Percentiles rank a stretch among this genome's conserved stretches.
phyloP scores from a whole-genome alignment of 2,329 filamentous ascomycete genomes.

The Pseudopithomyces maydicus region DNA sequence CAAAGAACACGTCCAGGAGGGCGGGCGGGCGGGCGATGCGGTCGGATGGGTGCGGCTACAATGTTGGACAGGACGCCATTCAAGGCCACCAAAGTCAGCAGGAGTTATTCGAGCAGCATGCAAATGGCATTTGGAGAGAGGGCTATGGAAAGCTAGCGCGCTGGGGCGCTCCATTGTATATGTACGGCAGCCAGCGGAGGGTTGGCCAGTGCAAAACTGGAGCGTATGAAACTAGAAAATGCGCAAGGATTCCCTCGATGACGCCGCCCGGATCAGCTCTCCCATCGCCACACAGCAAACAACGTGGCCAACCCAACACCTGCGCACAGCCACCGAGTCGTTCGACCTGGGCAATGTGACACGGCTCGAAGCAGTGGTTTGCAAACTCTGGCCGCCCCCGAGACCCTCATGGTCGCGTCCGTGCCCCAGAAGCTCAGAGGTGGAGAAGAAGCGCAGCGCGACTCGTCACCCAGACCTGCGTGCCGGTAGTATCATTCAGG shows the following conservation, averaged over 20 bases:
- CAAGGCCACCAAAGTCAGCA: slow-evolving; percentile 9
- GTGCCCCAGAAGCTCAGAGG: not conserved
- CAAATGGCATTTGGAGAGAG: not conserved
- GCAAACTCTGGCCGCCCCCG: not conserved
- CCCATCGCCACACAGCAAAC: slow-evolving; percentile 3
- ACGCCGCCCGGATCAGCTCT: not conserved
- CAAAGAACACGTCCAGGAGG: not conserved
- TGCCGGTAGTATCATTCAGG: not conserved
- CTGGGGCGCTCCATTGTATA: slow-evolving; percentile 9
- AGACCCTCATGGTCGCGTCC: not conserved
- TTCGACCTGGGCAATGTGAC: not conserved
- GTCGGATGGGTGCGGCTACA: slow-evolving; percentile 6
- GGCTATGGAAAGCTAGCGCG: slow-evolving; percentile 3
- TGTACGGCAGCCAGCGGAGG: slow-evolving; percentile 8
- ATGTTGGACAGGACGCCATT: slow-evolving; percentile 20
- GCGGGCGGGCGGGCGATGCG: not conserved
- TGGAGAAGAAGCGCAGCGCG: not conserved
- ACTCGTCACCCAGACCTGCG: slow-evolving; percentile 2
- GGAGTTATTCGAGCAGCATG: slow-evolving; percentile 12
- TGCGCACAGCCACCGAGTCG: not conserved
- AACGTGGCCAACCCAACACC: slow-evolving; percentile 6
- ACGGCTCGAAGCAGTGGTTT: not conserved
- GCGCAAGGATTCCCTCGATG: slow-evolving; percentile 1
- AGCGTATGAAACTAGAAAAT: slow-evolving; percentile 6
- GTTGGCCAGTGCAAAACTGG: slow-evolving; percentile 3